Conservation (phyloP, 2,329 filamentous ascomycete species). For the Aspergillus pseudoterreus region DNA sequence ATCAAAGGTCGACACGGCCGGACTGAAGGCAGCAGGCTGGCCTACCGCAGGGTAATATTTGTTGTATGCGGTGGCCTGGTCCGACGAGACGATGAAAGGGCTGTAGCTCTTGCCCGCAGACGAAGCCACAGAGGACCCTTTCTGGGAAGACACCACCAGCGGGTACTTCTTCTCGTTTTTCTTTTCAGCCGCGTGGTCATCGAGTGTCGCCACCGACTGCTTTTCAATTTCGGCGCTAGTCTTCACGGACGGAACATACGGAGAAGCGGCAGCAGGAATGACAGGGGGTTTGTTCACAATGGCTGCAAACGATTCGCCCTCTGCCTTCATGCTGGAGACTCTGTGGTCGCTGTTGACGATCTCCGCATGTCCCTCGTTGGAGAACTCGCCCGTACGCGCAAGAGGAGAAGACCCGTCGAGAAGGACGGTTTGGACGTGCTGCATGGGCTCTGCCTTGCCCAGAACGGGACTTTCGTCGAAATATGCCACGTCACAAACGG, state of each 20-base stretch:
- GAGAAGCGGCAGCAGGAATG: background rate
- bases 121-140: no score
- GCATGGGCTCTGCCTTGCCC: background rate
- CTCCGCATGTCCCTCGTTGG: constrained; percentile 11
- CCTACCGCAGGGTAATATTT: no score
- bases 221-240: background rate
- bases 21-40: no score
- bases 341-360: constrained; percentile 9
- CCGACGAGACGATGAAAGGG: constrained; percentile 13
- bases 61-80: background rate
- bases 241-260: constrained; percentile 7
- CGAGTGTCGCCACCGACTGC: background rate
- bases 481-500: background rate
- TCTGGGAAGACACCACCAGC: no score
- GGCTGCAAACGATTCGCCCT: background rate
- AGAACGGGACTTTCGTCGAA: background rate
- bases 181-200: background rate
- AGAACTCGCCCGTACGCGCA: constrained; percentile 13
- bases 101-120: background rate
- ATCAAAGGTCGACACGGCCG: background rate
- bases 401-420: constrained; percentile 16
- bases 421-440: constrained; percentile 9
- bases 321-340: constrained; percentile 10
- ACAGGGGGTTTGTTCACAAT: background rate
- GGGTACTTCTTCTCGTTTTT: background rate